Percentiles rank a stretch among this genome's conserved stretches.
These are phyloP conservation scores for Rhodotorula sp. DNA, from an alignment of 1,284 basidiomycete species.

Conservation along the genomic window DNA sequence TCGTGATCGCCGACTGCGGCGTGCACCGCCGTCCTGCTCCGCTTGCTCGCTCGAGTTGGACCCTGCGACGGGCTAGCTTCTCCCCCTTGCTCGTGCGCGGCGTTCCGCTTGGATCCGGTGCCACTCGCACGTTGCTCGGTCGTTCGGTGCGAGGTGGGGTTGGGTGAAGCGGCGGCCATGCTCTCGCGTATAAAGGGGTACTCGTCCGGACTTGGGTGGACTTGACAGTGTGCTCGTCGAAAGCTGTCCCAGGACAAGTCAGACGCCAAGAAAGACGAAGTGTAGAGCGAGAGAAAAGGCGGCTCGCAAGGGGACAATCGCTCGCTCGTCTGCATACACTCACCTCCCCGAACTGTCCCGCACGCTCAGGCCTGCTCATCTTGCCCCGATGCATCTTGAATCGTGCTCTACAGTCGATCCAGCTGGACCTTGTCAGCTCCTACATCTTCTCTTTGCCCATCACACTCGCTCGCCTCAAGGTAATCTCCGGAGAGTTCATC, in stretches of 20 bases:
- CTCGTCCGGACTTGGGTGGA: background rate
- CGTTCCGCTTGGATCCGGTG: background rate
- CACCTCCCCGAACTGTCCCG: background rate
- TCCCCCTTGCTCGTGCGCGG: background rate
- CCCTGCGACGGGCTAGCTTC: too few relatives aligned
- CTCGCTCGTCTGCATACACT: conserved; percentile 1
- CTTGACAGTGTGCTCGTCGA: background rate
- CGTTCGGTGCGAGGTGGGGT: background rate
- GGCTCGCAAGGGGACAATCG: background rate
- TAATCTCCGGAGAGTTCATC: background rate
- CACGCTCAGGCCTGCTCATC: background rate
- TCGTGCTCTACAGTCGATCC: background rate
- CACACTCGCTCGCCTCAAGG: background rate
- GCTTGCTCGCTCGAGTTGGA: background rate
- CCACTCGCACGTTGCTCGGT: background rate
- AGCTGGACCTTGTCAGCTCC: background rate
- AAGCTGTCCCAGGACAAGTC: background rate
- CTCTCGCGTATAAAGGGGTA: background rate
- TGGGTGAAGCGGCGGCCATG: background rate
- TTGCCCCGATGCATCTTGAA: background rate
- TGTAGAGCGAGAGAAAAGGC: background rate
- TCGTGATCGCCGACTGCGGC: too few relatives aligned
- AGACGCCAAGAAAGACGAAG: background rate
- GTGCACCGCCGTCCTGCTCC: background rate
- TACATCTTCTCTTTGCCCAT: background rate